Evolutionary conservation across 495 filamentous ascomycete species (phyloP).

Genomic region (Aspergillus bridgeri): DNA sequence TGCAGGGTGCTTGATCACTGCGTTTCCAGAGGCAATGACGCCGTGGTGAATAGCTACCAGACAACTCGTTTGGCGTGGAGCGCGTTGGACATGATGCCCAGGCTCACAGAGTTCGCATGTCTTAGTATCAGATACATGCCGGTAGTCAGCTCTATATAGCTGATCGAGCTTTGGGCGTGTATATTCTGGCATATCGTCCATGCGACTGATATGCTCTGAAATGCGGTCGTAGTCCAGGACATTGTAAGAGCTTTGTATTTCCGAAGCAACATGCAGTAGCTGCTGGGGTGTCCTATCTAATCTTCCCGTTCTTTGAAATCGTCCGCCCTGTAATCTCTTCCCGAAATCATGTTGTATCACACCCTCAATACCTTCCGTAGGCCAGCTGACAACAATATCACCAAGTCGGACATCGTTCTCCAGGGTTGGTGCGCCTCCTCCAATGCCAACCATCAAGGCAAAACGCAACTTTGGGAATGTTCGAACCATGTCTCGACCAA

Average conservation of each 20-base stretch:
- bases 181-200: no score
- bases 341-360: slow-evolving; percentile 26
- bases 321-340: slow-evolving; percentile 16
- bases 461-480: slow-evolving; percentile 39
- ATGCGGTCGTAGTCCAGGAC: no score
- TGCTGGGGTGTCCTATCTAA: slow-evolving; percentile 20
- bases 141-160: no score
- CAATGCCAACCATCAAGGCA: slow-evolving; percentile 48
- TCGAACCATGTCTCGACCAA: slow-evolving; percentile 27
- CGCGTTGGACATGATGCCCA: no score
- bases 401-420: slow-evolving; percentile 42
- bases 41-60: not conserved
- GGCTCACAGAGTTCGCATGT: no score
- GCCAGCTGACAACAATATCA: slow-evolving; percentile 39
- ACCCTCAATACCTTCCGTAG: slow-evolving; percentile 7
- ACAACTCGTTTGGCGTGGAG: no score
- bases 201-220: no score
- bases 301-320: slow-evolving; percentile 19
- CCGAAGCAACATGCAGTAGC: slow-evolving; percentile 18
- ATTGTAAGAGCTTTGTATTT: not conserved
- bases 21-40: not conserved
- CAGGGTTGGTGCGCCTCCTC: slow-evolving; percentile 35
- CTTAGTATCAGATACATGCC: no score
- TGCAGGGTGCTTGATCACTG: not conserved
- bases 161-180: no score